Evolutionary conservation across 1,284 basidiomycete species (phyloP), one percentile per base, ranked within the genome.

Genomic region (Neotropicomus parvogracilis): DNA sequence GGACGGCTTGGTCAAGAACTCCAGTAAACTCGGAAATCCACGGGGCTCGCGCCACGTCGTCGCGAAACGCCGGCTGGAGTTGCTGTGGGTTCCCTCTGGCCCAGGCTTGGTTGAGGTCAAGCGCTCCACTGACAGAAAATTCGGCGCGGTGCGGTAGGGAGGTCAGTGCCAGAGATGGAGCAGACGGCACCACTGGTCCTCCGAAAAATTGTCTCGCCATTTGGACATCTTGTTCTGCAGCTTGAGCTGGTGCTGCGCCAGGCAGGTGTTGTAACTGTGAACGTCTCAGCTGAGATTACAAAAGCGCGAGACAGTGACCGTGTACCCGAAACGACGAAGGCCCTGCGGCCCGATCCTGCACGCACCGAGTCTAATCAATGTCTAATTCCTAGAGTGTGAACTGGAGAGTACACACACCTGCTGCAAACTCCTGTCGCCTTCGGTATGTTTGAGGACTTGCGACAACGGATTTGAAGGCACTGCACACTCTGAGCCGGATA

Each of bases 401-500:
- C 12, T 35, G n/a, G 19, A 38, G 24, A 17, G n/a, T n/a, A 20
- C 24, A 67, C 74, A 45, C 55, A 85, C 87, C 72, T 89, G 83
- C 57, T 95, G 91, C 29, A 97, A 68, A 62, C 90, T 92, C 48
- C 88, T 83, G 70, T 98, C 95, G 4, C 84, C 84, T 54, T 94
- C 91, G 5, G 93, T 84, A 59, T 97, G 89, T 68, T 97, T 97
- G 51, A 95, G 75, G 36, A 98, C 85, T 60, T 93, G 88, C 16
- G 89, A 84, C 27, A 99, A 76, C 4, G 94, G 92, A 65, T 97
- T 98, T 47, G 85, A 79, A 6, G 84, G 78, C 19, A 85, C 80
- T 8, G 88, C 88, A 69, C 95, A 97, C 70, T 95, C 95, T 46
- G 92, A 82, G 54, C 93, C 94, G 47, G 89, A 93, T 56, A 97